phyloP scores from a whole-genome alignment of 441 rosid species.

The Arabidopsis lyrata region DNA sequence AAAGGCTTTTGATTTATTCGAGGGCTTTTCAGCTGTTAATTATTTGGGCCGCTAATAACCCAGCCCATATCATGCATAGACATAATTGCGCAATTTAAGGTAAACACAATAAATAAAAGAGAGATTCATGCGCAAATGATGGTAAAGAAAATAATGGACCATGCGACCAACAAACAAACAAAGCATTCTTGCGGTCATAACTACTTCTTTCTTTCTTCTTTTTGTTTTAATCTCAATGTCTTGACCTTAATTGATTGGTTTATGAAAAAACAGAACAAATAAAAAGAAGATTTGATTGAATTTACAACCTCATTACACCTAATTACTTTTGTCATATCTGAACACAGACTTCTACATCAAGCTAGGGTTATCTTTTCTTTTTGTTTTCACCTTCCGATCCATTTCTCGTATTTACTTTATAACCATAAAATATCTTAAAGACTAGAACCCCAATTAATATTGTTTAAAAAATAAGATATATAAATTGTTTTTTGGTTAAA shows the following conservation, averaged over 20 bases:
- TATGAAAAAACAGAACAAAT: neutral
- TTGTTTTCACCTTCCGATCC: neutral
- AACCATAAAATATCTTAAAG: neutral
- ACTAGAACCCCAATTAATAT: too few species aligned
- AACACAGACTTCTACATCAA: constrained; percentile 28
- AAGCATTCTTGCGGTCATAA: constrained; percentile 29
- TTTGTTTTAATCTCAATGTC: constrained; percentile 34
- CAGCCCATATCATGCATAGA: constrained; percentile 3
- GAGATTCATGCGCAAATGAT: constrained; percentile 42
- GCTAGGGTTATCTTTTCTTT: neutral
- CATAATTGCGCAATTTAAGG: constrained; percentile 34
- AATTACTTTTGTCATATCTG: constrained; percentile 28
- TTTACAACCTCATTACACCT: constrained; percentile 28
- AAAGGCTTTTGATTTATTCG: neutral
- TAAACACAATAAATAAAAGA: neutral
- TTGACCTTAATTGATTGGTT: constrained; percentile 33
- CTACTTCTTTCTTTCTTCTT: constrained; percentile 29
- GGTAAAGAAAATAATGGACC: constrained; percentile 26
- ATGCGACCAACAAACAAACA: constrained; percentile 41
- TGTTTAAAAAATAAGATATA: too few species aligned
- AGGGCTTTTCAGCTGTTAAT: neutral
- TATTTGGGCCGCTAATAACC: constrained; percentile 2
- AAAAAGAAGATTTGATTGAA: constrained; percentile 9
- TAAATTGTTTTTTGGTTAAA: neutral
- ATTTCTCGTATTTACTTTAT: neutral